Conservation (phyloP, 345 rosid genomes). For the Populus deltoides region DNA sequence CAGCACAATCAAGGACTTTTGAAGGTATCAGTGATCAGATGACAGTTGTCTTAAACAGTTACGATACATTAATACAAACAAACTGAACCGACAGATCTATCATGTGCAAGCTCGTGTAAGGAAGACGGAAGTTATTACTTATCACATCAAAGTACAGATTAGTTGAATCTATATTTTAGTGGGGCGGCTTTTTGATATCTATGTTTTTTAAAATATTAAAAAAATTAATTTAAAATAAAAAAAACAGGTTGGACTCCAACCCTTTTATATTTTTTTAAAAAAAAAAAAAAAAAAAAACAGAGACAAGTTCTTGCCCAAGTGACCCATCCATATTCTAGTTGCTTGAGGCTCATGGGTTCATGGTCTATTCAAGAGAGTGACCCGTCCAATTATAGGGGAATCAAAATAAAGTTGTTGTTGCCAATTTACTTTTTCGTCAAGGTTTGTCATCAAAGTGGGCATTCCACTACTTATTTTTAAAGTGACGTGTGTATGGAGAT, state of each 20-base stretch:
- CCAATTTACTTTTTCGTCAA: neutral
- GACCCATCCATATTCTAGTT: neutral
- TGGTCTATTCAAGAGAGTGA: neutral
- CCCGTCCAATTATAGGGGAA: slow-evolving; percentile 12
- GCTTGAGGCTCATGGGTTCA: slow-evolving; percentile 13
- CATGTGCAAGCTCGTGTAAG: neutral
- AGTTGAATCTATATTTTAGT: neutral
- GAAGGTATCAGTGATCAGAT: neutral
- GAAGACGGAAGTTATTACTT: neutral
- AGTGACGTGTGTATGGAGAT: neutral
- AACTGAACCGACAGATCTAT: neutral
- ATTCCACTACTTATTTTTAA: neutral
- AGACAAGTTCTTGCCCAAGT: neutral
- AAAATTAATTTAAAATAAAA: too few species aligned
- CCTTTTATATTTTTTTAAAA: too few species aligned
- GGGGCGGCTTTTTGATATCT: too few species aligned
- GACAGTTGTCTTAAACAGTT: neutral
- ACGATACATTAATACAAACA: neutral
- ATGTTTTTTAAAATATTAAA: too few species aligned
- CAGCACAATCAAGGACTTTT: neutral
- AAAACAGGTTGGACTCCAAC: too few species aligned
- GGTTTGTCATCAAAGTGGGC: neutral
- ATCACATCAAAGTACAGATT: neutral
- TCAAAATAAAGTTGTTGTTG: slow-evolving; percentile 11
- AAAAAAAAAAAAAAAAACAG: neutral